Conservation (phyloP, 495 filamentous ascomycete species). For the Daldinia bambusicola region DNA sequence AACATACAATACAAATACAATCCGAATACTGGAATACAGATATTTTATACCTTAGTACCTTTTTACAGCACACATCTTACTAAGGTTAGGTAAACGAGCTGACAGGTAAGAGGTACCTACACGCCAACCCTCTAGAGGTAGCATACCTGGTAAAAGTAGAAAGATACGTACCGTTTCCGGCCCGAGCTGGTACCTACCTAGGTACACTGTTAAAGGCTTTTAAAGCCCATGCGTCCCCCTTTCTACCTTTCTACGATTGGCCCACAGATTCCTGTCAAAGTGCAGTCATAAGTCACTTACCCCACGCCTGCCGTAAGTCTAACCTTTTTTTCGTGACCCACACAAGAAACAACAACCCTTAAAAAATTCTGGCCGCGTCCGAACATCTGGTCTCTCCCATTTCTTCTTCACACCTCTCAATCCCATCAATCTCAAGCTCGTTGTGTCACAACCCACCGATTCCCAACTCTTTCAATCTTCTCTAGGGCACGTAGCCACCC, state of each 20-base stretch:
- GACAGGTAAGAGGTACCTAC: too few relatives aligned
- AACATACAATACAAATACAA: too few relatives aligned
- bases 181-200: background rate
- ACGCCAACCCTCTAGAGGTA: too few relatives aligned
- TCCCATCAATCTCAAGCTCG: slow-evolving; percentile 56
- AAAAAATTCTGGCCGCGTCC: slow-evolving; percentile 57
- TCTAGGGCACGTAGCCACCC: slow-evolving; percentile 96
- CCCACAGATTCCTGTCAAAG: slow-evolving; percentile 35
- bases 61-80: too few relatives aligned
- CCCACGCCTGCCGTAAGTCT: slow-evolving; percentile 45
- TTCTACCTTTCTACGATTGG: slow-evolving; percentile 19
- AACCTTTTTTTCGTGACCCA: slow-evolving; percentile 42
- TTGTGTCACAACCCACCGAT: slow-evolving; percentile 53
- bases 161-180: slow-evolving; percentile 22
- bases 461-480: slow-evolving; percentile 55
- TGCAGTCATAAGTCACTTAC: slow-evolving; percentile 21
- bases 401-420: slow-evolving; percentile 60
- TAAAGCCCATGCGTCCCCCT: slow-evolving; percentile 2
- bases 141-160: too few relatives aligned
- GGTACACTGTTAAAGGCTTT: too few relatives aligned
- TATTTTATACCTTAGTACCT: background rate
- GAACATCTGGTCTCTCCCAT: slow-evolving; percentile 52
- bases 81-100: too few relatives aligned
- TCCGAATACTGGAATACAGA: too few relatives aligned
- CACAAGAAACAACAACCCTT: slow-evolving; percentile 64